phyloP scores from a whole-genome alignment of 495 filamentous ascomycete genomes.

The Podospora conica region DNA sequence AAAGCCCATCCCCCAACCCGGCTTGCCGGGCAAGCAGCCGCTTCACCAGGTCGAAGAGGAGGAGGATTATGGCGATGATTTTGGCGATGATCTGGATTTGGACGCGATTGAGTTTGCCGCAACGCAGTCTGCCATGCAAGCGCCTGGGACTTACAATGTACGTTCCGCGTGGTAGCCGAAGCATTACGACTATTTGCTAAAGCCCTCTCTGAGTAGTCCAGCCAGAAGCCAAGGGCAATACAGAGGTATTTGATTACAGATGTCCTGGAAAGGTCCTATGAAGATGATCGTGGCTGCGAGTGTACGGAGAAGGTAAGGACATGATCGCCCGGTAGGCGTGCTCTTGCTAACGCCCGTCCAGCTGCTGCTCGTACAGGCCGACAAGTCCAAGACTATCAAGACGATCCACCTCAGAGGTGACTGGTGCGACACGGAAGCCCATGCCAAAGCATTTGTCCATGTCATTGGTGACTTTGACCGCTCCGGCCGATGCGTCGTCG shows the following conservation, averaged over 20 bases:
- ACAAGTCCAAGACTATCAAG: slow-evolving; percentile 57
- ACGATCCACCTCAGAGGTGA: slow-evolving; percentile 73
- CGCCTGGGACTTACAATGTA: slow-evolving; percentile 39
- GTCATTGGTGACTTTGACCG: slow-evolving; percentile 72
- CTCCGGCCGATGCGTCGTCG: slow-evolving; percentile 61
- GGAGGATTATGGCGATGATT: slow-evolving; percentile 49
- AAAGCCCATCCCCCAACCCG: slow-evolving; percentile 10
- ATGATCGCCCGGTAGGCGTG: background rate
- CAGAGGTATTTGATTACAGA: slow-evolving; percentile 76
- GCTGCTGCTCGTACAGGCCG: slow-evolving; percentile 66
- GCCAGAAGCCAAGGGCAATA: slow-evolving; percentile 59
- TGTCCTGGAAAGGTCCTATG: slow-evolving; percentile 60
- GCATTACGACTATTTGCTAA: slow-evolving; percentile 37
- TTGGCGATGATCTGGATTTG: slow-evolving; percentile 65
- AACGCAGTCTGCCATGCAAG: slow-evolving; percentile 38
- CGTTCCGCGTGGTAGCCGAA: slow-evolving; percentile 35
- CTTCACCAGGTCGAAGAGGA: background rate
- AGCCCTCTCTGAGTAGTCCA: slow-evolving; percentile 35
- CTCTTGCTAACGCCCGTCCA: slow-evolving; percentile 37
- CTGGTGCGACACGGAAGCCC: slow-evolving; percentile 75
- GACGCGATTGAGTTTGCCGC: slow-evolving; percentile 55
- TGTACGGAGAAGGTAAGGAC: slow-evolving; percentile 63
- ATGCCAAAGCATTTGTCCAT: slow-evolving; percentile 69
- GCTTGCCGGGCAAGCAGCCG: background rate
- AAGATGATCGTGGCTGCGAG: slow-evolving; percentile 51